These are phyloP conservation scores for Claviceps fusiformis DNA, from an alignment of 2,329 filamentous ascomycete genomes.

Conservation along the genomic window DNA sequence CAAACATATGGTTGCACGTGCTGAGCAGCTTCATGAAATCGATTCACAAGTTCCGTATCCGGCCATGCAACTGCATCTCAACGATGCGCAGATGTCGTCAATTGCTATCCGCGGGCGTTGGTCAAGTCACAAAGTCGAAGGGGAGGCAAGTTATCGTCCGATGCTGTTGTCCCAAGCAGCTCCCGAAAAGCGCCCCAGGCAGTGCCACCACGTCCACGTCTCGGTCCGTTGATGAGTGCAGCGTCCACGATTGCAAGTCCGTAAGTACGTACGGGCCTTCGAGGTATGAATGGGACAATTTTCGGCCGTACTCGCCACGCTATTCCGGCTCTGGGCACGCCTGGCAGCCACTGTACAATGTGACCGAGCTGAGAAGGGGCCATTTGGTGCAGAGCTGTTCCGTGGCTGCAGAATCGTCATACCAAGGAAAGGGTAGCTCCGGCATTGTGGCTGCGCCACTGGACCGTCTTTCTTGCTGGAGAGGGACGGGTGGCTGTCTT, in stretches of 20 bases:
- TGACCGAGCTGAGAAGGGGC: slow-evolving; percentile 9
- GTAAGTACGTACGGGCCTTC: slow-evolving; percentile 2
- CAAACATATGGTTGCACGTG: background rate
- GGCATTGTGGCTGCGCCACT: slow-evolving; percentile 2
- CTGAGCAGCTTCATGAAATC: background rate
- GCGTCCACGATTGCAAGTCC: background rate
- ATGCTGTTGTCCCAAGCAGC: background rate
- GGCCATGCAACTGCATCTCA: background rate
- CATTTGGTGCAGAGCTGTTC: background rate
- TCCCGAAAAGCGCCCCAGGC: background rate
- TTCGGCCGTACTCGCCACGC: slow-evolving; percentile 21
- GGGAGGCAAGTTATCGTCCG: background rate
- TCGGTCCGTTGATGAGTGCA: background rate
- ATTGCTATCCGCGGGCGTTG: background rate
- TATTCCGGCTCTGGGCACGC: slow-evolving; percentile 9
- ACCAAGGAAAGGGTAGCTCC: background rate
- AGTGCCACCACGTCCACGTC: background rate
- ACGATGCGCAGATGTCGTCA: background rate
- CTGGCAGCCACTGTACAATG: slow-evolving; percentile 4
- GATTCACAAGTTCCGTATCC: background rate
- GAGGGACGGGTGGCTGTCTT: slow-evolving; percentile 1
- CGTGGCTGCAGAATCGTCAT: background rate
- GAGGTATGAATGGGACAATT: slow-evolving; percentile 16
- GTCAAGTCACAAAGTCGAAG: background rate
- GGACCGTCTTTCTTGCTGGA: background rate